A percentile compares a stretch with the other conserved stretches of the same genome.
These are phyloP conservation scores for Epichloe gansuensis DNA, from an alignment of 2,329 filamentous ascomycete genomes.

Conservation along the genomic window DNA sequence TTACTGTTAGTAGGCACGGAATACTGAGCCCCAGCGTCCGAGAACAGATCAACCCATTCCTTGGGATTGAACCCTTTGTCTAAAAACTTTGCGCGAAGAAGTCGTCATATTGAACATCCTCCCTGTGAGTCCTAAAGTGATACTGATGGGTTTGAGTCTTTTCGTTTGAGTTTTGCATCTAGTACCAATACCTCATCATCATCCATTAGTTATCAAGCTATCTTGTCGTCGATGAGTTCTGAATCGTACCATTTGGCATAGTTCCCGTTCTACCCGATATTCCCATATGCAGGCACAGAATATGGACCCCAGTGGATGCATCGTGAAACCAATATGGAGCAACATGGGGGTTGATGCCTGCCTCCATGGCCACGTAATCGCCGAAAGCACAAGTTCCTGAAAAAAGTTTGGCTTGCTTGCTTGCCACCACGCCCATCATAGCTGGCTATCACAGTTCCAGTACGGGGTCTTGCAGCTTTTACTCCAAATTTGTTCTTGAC, in stretches of 20 bases:
- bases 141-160: conserved; percentile 26
- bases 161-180: conserved; percentile 11
- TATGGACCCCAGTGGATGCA: conserved; percentile 44
- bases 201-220: too few species aligned
- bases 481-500: conserved; percentile 3
- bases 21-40: conserved; percentile 36
- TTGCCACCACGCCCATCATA: not conserved
- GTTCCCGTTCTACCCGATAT: conserved; percentile 22
- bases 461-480: not conserved
- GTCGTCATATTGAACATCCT: conserved; percentile 40
- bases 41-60: conserved; percentile 39
- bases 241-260: conserved; percentile 34
- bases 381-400: conserved; percentile 1
- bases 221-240: not conserved
- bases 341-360: not conserved
- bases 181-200: conserved; percentile 5
- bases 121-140: conserved; percentile 29
- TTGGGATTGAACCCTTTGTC: conserved; percentile 35
- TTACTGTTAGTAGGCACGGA: conserved; percentile 27
- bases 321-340: conserved; percentile 31
- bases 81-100: conserved; percentile 38
- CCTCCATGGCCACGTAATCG: not conserved
- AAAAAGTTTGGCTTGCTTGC: not conserved
- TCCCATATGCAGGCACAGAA: conserved; percentile 41
- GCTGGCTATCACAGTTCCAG: not conserved